Percentiles rank a stretch among this genome's conserved stretches.
These are phyloP conservation scores for Phialophora macrospora DNA, from an alignment of 2,329 filamentous ascomycete species.

Conservation along the genomic window DNA sequence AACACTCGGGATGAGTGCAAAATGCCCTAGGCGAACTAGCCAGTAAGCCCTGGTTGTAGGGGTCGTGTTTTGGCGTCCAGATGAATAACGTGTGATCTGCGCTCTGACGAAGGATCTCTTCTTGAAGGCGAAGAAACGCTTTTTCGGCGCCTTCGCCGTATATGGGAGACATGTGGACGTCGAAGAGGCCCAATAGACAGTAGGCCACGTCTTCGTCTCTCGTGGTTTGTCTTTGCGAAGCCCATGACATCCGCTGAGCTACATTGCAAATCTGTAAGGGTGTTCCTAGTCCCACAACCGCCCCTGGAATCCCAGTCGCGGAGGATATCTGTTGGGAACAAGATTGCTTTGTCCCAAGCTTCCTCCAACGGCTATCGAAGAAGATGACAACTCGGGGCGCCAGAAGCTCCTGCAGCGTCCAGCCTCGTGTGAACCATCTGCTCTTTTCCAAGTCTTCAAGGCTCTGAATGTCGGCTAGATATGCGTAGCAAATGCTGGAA, in stretches of 20 bases:
- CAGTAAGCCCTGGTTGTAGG: conserved; percentile 11
- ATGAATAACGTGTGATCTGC: conserved; percentile 37
- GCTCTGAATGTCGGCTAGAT: conserved; percentile 16
- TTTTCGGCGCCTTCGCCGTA: conserved; percentile 46
- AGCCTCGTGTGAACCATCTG: conserved; percentile 10
- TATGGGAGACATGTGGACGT: conserved; percentile 50
- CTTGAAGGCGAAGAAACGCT: conserved; percentile 28
- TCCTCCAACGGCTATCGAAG: conserved; percentile 22
- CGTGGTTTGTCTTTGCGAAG: conserved; percentile 43
- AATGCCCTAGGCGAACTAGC: conserved; percentile 14
- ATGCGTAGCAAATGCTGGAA: conserved; percentile 36
- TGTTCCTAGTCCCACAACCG: not conserved
- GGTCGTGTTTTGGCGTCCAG: conserved; percentile 25
- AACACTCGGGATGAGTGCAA: conserved; percentile 6
- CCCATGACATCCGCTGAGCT: conserved; percentile 50
- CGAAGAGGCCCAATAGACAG: conserved; percentile 52
- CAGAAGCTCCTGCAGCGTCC: conserved; percentile 9
- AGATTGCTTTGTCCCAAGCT: conserved; percentile 15
- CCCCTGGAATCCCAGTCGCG: conserved; percentile 1
- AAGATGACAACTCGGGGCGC: conserved; percentile 17
- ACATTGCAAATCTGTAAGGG: conserved; percentile 23
- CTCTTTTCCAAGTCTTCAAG: conserved; percentile 3
- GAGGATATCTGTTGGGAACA: not conserved
- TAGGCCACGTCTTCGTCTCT: conserved; percentile 51
- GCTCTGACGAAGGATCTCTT: conserved; percentile 39